A percentile compares a stretch with the other conserved stretches of the same genome.
Conservation (phyloP, 2,329 filamentous ascomycete species). For the Curvularia verruculosa region DNA sequence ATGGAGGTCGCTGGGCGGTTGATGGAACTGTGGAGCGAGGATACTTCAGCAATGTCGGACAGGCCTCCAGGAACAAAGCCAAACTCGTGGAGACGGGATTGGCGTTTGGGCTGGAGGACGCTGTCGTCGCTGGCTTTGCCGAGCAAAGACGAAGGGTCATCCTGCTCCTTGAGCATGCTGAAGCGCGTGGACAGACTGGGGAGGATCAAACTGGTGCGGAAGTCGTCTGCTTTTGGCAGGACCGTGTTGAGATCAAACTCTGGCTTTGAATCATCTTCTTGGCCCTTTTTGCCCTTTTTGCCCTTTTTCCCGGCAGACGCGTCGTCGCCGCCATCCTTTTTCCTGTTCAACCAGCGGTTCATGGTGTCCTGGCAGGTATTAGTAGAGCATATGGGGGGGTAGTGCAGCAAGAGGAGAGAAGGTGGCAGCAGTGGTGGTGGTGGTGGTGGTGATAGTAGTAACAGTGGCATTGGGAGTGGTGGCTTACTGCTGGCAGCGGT, state of each 20-base stretch:
- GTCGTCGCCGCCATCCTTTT: conserved; percentile 59
- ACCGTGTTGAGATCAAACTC: conserved; percentile 75
- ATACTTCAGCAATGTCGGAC: conserved; percentile 87
- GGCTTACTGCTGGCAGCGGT: conserved; percentile 23
- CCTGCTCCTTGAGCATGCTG: conserved; percentile 94
- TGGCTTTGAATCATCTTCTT: conserved; percentile 61
- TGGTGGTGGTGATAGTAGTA: neutral
- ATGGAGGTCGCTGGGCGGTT: conserved; percentile 66
- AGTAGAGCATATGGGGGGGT: conserved; percentile 10
- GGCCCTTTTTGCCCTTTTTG: conserved; percentile 60
- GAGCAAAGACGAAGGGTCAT: conserved; percentile 85
- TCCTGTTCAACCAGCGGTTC: conserved; percentile 80
- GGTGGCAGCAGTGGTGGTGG: neutral
- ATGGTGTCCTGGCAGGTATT: conserved; percentile 55
- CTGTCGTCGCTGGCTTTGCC: conserved; percentile 97
- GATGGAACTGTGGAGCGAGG: conserved; percentile 66
- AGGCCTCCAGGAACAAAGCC: conserved; percentile 66
- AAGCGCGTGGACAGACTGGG: conserved; percentile 92
- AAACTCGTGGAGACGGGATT: conserved; percentile 78
- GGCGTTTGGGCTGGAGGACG: conserved; percentile 80
- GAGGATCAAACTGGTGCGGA: conserved; percentile 95
- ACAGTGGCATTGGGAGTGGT: conserved; percentile 14
- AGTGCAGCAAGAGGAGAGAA: neutral
- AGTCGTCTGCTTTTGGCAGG: conserved; percentile 84
- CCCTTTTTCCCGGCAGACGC: conserved; percentile 36